Percentiles rank a stretch among this genome's conserved stretches.
Evolutionary conservation across 2,329 filamentous ascomycete genomes (phyloP).

Genomic region (Ophiocordyceps camponoti-floridani): DNA sequence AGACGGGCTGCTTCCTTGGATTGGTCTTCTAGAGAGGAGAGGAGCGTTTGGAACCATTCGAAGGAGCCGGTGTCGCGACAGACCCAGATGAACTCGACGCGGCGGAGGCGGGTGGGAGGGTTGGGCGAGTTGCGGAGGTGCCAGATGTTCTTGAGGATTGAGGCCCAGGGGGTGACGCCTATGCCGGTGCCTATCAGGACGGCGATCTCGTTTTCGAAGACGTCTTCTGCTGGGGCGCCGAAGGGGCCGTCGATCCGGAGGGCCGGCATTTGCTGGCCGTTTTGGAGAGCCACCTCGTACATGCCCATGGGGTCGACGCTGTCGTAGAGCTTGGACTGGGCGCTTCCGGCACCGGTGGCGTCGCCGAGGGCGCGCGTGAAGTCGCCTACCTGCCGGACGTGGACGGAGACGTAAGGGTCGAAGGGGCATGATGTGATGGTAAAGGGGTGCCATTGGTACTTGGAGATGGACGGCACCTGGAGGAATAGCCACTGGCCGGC

Average conservation of each 20-base stretch:
- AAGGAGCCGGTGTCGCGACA: conserved; percentile 92
- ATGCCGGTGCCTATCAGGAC: conserved; percentile 39
- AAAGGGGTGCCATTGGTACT: conserved; percentile 42
- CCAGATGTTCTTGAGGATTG: conserved; percentile 36
- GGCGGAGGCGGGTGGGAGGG: conserved; percentile 70
- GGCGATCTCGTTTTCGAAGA: conserved; percentile 37
- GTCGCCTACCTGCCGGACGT: conserved; percentile 40
- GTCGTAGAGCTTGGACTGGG: conserved; percentile 80
- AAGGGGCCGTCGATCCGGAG: conserved; percentile 49
- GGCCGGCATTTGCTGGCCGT: conserved; percentile 79
- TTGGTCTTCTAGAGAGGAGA: conserved; percentile 80
- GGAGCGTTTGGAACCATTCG: conserved; percentile 94
- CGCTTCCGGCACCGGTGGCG: conserved; percentile 33
- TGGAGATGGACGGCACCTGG: conserved; percentile 31
- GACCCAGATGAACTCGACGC: conserved; percentile 98
- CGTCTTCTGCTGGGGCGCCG: conserved; percentile 37
- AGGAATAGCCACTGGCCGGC: conserved; percentile 41
- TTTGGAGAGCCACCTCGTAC: conserved; percentile 92
- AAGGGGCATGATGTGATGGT: conserved; percentile 44
- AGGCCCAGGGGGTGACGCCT: conserved; percentile 39
- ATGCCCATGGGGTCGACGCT: conserved; percentile 84
- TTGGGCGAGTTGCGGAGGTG: conserved; percentile 69
- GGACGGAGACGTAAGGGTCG: conserved; percentile 31
- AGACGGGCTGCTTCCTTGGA: conserved; percentile 51
- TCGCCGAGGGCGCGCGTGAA: conserved; percentile 31